A percentile compares a stretch with the other conserved stretches of the same genome.
These are phyloP conservation scores for Botrytis porri DNA, from an alignment of 2,329 filamentous ascomycete species.

Conservation along the genomic window DNA sequence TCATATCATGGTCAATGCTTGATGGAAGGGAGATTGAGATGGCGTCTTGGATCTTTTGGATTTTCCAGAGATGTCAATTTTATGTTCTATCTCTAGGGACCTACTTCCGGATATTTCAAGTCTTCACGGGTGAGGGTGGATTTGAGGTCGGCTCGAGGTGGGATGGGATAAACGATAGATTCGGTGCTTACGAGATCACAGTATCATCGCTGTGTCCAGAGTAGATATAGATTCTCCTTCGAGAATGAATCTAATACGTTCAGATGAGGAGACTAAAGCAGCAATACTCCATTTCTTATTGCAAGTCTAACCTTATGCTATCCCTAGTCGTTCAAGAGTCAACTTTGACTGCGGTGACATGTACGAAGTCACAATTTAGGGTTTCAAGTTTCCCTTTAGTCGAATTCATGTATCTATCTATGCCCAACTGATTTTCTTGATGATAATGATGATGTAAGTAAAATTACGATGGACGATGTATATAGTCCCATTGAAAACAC, in stretches of 20 bases:
- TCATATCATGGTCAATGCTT: background rate
- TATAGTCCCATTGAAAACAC: background rate
- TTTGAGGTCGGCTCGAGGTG: background rate
- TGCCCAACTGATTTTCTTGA: background rate
- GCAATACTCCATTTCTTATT: background rate
- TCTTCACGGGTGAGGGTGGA: background rate
- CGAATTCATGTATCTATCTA: background rate
- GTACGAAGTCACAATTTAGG: background rate
- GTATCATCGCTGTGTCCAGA: background rate
- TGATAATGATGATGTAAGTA: background rate
- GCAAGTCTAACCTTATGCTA: background rate
- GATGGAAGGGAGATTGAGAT: no score
- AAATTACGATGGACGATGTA: background rate
- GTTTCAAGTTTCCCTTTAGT: background rate
- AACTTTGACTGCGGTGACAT: background rate
- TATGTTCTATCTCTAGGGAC: no score
- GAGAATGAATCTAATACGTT: background rate
- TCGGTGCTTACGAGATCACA: background rate
- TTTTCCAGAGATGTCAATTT: background rate
- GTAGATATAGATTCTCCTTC: background rate
- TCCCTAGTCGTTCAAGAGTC: background rate
- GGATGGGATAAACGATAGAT: background rate
- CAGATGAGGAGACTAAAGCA: background rate
- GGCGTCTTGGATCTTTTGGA: background rate
- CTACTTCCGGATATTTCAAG: background rate